Evolutionary conservation across 306 rosid species (phyloP).

Genomic region (Quillaja saponaria): DNA sequence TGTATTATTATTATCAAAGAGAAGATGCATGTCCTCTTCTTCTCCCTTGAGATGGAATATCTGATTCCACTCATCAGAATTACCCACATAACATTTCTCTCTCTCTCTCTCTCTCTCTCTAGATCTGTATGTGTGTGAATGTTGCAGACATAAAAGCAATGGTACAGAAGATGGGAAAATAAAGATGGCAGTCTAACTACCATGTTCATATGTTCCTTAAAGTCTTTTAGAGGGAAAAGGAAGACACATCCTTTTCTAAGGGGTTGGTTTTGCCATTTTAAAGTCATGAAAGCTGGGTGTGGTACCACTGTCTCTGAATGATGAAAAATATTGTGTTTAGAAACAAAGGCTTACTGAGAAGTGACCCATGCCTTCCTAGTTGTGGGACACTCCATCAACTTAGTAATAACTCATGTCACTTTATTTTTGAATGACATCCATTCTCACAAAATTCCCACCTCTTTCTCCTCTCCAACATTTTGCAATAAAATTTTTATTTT

Average conservation of each 20-base stretch:
- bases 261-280: conserved; percentile 53
- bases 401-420: conserved; percentile 31
- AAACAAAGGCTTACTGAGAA: conserved; percentile 29
- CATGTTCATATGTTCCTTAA: conserved; percentile 57
- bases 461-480: conserved; percentile 3
- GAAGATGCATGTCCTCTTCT: conserved; percentile 40
- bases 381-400: conserved; percentile 52
- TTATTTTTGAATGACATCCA: conserved; percentile 34
- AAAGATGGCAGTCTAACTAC: conserved; percentile 62
- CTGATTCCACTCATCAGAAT: conserved; percentile 31
- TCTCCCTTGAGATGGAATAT: conserved; percentile 52
- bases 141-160: conserved; percentile 44
- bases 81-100: conserved; percentile 41
- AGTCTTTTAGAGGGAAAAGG: conserved; percentile 40
- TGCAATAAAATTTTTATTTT: background rate
- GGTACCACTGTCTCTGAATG: conserved; percentile 47
- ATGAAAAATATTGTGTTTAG: conserved; percentile 34
- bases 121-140: background rate
- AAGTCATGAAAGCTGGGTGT: conserved; percentile 56
- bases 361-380: conserved; percentile 46
- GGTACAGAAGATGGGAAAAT: conserved; percentile 55
- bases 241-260: conserved; percentile 61
- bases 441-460: conserved; percentile 17
- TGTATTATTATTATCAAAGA: conserved; percentile 55
- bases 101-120: conserved; percentile 26